phyloP scores from a whole-genome alignment of 805 yeast species.

The Cyberlindnera mississippiensis region DNA sequence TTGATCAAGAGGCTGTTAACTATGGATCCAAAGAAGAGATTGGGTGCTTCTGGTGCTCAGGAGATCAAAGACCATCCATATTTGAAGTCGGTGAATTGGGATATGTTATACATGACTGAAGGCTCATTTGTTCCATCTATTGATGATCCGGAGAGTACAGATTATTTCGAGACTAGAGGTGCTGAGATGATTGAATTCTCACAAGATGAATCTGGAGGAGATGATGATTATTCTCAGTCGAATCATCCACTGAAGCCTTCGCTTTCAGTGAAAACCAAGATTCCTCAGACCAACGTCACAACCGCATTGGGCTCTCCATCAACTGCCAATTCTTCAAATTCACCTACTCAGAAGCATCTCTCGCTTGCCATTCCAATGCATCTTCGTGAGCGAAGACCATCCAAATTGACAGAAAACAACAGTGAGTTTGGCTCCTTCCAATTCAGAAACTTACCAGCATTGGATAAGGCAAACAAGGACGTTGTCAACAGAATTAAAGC shows the following conservation, averaged over 20 bases:
- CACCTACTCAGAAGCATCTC: constrained; percentile 35
- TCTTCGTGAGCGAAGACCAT: constrained; percentile 67
- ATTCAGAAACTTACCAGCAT: constrained; percentile 81
- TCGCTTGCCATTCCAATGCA: constrained; percentile 51
- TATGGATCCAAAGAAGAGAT: constrained; percentile 59
- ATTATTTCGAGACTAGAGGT: constrained; percentile 88
- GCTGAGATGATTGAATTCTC: constrained; percentile 69
- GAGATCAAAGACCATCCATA: constrained; percentile 81
- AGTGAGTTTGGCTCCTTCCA: constrained; percentile 90
- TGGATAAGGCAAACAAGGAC: constrained; percentile 92
- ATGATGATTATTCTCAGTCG: constrained; percentile 14
- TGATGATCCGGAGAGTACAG: constrained; percentile 82
- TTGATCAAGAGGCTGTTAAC: constrained; percentile 60
- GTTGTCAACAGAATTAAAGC: constrained; percentile 80
- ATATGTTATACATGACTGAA: constrained; percentile 57
- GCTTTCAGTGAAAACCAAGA: constrained; percentile 3
- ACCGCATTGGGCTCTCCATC: constrained; percentile 28
- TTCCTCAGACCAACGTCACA: constrained; percentile 9
- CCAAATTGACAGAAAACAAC: constrained; percentile 58
- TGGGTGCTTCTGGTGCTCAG: constrained; percentile 74
- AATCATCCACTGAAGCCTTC: constrained; percentile 1
- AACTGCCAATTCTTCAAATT: constrained; percentile 27
- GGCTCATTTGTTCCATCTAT: constrained; percentile 81
- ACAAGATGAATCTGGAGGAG: constrained; percentile 32
- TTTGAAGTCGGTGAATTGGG: constrained; percentile 74